Conservation (phyloP, 2,329 filamentous ascomycete genomes). For the Penicillium frequentans region DNA sequence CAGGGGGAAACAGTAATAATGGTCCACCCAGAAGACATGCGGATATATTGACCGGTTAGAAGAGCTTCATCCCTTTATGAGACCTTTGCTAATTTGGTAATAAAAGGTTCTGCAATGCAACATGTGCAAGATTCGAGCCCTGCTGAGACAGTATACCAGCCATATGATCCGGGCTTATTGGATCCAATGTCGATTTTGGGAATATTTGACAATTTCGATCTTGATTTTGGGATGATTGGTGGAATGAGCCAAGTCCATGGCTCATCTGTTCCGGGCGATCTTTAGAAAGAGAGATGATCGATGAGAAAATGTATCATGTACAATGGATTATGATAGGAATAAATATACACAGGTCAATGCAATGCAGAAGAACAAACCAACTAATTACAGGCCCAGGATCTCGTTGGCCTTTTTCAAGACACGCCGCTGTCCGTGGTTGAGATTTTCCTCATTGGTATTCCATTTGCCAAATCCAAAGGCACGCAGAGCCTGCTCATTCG, state of each 20-base stretch:
- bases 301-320: background rate
- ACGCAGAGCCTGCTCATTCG: background rate
- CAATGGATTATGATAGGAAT: background rate
- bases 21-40: background rate
- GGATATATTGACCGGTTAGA: background rate
- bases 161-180: background rate
- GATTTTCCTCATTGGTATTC: background rate
- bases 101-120: background rate
- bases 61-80: background rate
- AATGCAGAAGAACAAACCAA: background rate
- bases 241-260: background rate
- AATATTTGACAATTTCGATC: slow-evolving; percentile 1
- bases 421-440: background rate
- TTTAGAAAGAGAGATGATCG: background rate
- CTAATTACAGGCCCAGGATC: background rate
- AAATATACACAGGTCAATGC: background rate
- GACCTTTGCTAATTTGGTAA: background rate
- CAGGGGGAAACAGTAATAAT: background rate
- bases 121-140: background rate
- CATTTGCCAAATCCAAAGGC: background rate
- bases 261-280: background rate
- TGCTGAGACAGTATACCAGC: background rate
- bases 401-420: background rate
- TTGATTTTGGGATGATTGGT: background rate
- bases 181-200: background rate